Base-by-base conservation (phyloP, 2,329 filamentous ascomycete species). In the Cladosporium velox region DNA sequence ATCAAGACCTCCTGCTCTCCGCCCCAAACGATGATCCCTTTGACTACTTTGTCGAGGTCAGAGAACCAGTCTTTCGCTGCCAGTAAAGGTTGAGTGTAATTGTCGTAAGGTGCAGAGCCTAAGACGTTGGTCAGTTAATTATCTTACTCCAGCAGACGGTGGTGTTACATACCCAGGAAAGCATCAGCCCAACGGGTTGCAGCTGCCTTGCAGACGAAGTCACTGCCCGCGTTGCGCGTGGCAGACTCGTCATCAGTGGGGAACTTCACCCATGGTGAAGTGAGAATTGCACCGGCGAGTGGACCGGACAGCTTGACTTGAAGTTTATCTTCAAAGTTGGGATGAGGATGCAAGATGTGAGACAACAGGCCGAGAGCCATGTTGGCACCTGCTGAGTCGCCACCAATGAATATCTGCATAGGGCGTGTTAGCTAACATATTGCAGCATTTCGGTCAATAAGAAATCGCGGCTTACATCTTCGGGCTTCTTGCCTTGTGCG, bases 201-300 rank as follows among this genome's bases (percentile, higher is more conserved):
- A 0, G 80, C 74, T 0, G 79, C 74, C 0, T 72, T 70, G 14
- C 79, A 77, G 52, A 88, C 79, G 62, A 84, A 75, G 70, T 88
- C 86, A 51, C 82, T 84, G 28, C 80, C 77, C 3, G 77, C 77
- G 65, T 88, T 87, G 10, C 76, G 73, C 7, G 72, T 71, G 55
- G 79, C 81, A 1, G 79, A 80, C 0, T 77, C 73, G 30, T 80
- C 80, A 21, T 80, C 74, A 0, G 77, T 78, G n/a, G 79, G 77
- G 67, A 89, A 83, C 1, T 80, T 80, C 1, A 81, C 78, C 87
- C 87, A 90, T 0, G 87, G 87, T 0, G 82, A 84, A 65, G 89
- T 82, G 7, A 88, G 77, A 8, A 88, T 71, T 0, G 82, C 80
- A 3, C 81, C 85, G 2, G 80, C 80, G 18, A 89, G 75, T 10